A percentile compares a stretch with the other conserved stretches of the same genome.
Evolutionary conservation across 1,284 basidiomycete genomes (phyloP).

Genomic region (Ustilago nuda): DNA sequence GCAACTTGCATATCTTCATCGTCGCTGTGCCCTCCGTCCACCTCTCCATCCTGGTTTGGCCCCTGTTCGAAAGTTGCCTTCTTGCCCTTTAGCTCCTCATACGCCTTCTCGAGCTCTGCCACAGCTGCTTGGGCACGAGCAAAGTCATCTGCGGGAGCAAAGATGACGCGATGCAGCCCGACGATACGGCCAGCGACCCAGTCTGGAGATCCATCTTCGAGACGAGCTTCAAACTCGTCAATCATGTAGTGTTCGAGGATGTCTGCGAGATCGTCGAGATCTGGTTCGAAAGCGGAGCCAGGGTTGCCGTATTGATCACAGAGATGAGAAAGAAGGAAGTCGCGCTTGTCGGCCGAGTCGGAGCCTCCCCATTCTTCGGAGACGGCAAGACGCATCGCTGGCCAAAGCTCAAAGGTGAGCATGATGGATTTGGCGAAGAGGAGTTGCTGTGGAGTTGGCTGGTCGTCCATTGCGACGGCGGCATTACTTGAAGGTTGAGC

Average conservation of each 20-base stretch:
- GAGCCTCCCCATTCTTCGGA: slow-evolving; percentile 65
- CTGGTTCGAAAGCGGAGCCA: slow-evolving; percentile 48
- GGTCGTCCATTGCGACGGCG: slow-evolving; percentile 15
- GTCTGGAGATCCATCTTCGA: slow-evolving; percentile 62
- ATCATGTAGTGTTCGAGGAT: slow-evolving; percentile 61
- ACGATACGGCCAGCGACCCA: slow-evolving; percentile 60
- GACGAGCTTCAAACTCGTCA: slow-evolving; percentile 63
- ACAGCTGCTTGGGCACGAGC: slow-evolving; percentile 45
- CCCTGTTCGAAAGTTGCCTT: slow-evolving; percentile 38
- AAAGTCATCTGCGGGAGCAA: slow-evolving; percentile 37
- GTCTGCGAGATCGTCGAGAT: slow-evolving; percentile 64
- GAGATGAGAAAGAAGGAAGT: slow-evolving; percentile 62
- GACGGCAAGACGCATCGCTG: slow-evolving; percentile 65
- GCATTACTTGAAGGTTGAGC: slow-evolving; percentile 25
- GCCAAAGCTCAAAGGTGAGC: slow-evolving; percentile 64
- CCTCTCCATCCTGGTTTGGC: slow-evolving; percentile 33
- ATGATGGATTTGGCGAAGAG: slow-evolving; percentile 65
- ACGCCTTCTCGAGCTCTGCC: slow-evolving; percentile 52
- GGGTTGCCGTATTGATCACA: slow-evolving; percentile 61
- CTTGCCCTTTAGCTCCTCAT: slow-evolving; percentile 44
- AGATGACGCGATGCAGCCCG: slow-evolving; percentile 54
- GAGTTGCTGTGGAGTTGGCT: slow-evolving; percentile 57
- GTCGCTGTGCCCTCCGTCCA: slow-evolving; percentile 30
- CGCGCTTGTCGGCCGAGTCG: slow-evolving; percentile 61
- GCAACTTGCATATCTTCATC: slow-evolving; percentile 49